Evolutionary conservation across 805 yeast genomes (phyloP).

Genomic region (Schizosaccharomyces japonicus): DNA sequence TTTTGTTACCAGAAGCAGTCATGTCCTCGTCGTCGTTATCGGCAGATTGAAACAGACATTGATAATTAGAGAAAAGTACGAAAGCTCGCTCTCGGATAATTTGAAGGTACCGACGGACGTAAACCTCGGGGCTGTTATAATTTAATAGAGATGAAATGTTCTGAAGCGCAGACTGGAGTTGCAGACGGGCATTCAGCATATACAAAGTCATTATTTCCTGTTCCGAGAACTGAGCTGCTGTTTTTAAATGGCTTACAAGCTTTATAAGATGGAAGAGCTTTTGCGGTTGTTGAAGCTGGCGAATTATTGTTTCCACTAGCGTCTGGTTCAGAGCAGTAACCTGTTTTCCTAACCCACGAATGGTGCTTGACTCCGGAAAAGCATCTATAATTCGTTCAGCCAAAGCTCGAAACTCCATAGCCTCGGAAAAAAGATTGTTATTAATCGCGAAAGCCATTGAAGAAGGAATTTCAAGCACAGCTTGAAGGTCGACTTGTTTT

Average conservation of each 20-base stretch:
- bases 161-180: neutral
- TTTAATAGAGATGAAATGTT: neutral
- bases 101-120: neutral
- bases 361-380: neutral
- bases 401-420: neutral
- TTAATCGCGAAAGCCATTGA: neutral
- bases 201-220: neutral
- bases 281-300: neutral
- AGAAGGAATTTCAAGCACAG: neutral
- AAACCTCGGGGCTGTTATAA: neutral
- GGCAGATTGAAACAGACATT: neutral
- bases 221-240: neutral
- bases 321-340: neutral
- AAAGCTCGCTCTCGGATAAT: slow-evolving; percentile 1
- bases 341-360: neutral
- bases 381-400: neutral
- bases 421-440: neutral
- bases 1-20: neutral
- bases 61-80: neutral
- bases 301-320: neutral
- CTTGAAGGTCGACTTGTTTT: neutral
- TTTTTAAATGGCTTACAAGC: neutral
- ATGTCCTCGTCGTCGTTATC: neutral
- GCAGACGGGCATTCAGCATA: neutral
- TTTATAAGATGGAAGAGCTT: neutral